Conservation (phyloP, 2,329 filamentous ascomycete species). For the Talaromyces funiculosus region DNA sequence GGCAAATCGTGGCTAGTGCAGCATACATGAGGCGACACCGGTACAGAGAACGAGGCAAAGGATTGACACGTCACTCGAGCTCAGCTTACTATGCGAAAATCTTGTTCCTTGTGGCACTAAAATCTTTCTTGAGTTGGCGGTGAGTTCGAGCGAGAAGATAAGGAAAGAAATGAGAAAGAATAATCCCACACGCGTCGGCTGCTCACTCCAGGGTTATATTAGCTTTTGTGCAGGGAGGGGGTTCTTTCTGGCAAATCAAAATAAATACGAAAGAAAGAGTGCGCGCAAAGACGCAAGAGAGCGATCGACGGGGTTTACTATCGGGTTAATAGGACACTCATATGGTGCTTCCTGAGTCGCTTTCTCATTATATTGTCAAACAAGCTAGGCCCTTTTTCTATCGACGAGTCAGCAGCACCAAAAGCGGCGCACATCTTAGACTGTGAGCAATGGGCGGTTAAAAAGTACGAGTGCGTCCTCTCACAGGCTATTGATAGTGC, state of each 20-base stretch:
- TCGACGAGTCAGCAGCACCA: constrained; percentile 13
- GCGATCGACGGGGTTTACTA: constrained; percentile 11
- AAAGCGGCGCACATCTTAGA: constrained; percentile 8
- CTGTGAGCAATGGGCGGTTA: constrained; percentile 15
- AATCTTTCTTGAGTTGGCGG: background rate
- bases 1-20: constrained; percentile 14
- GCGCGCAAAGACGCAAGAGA: background rate
- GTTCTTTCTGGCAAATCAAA: background rate
- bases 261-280: background rate
- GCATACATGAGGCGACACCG: constrained; percentile 14
- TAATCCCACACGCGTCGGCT: constrained; percentile 3
- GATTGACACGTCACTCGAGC: constrained; percentile 15
- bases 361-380: constrained; percentile 2
- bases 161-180: constrained; percentile 3
- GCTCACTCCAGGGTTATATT: constrained; percentile 7
- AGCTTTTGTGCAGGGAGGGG: background rate
- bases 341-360: background rate
- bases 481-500: constrained; percentile 4
- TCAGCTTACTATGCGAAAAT: constrained; percentile 11
- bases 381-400: constrained; percentile 6
- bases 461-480: constrained; percentile 7
- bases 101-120: background rate
- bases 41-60: constrained; percentile 6
- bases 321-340: constrained; percentile 7
- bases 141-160: background rate